These are phyloP conservation scores for Isoetes engelmannii DNA, from an alignment of 83 land plant genomes.

Conservation along the genomic window DNA sequence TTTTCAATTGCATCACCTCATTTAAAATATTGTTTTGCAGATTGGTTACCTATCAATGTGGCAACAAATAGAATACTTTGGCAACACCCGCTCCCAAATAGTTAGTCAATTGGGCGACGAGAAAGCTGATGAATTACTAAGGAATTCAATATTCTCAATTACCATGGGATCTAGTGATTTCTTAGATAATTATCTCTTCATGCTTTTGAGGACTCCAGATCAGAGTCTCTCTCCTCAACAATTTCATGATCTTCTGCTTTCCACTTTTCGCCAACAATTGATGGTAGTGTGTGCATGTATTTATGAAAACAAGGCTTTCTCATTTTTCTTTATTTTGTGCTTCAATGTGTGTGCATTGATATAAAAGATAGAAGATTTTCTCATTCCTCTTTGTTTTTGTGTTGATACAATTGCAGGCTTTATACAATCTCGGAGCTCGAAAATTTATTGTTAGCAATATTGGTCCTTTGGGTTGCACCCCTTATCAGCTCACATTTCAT, in stretches of 20 bases:
- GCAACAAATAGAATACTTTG: conserved; percentile 6
- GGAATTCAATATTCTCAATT: conserved; percentile 6
- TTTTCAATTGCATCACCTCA: not conserved
- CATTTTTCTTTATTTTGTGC: not conserved
- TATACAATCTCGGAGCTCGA: conserved; percentile 10
- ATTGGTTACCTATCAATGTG: not conserved
- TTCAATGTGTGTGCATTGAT: not conserved
- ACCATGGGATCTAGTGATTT: conserved; percentile 11
- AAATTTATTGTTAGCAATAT: conserved; percentile 1
- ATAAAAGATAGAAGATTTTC: not conserved
- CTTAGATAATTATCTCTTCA: conserved; percentile 8
- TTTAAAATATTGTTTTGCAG: not conserved
- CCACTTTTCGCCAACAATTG: conserved; percentile 6
- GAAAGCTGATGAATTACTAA: not conserved
- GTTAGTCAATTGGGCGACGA: not conserved
- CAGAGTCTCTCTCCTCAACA: not conserved
- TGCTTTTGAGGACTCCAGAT: not conserved
- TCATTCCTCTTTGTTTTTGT: not conserved
- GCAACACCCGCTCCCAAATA: not conserved
- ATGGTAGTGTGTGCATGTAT: not conserved
- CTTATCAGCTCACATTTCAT: conserved; percentile 6
- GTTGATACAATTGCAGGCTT: not conserved
- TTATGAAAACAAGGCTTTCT: not conserved
- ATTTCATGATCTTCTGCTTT: conserved; percentile 1
- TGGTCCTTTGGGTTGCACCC: conserved; percentile 12